Evolutionary conservation across 2,329 filamentous ascomycete genomes (phyloP).

Genomic region (Diplocarpon mali): DNA sequence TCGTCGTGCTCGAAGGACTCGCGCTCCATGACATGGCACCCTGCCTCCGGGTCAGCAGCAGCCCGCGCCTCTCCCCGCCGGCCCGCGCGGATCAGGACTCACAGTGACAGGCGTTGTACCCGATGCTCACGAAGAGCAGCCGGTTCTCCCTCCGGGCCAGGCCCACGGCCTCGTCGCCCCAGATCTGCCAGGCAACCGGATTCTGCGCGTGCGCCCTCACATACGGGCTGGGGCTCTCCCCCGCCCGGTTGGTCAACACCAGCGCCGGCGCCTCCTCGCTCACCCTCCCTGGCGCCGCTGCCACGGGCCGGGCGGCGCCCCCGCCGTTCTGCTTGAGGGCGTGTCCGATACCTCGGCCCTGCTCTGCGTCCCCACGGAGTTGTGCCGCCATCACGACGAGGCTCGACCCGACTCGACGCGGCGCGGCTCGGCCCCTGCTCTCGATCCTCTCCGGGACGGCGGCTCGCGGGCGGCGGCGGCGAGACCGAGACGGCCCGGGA

Average conservation of each 20-base stretch:
- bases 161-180: constrained; percentile 65
- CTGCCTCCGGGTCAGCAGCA: constrained; percentile 31
- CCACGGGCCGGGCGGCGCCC: neutral
- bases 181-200: constrained; percentile 83
- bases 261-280: constrained; percentile 11
- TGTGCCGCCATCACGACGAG: constrained; percentile 21
- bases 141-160: constrained; percentile 74
- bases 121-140: constrained; percentile 86
- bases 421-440: neutral
- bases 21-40: constrained; percentile 82
- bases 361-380: constrained; percentile 14
- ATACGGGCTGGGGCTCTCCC: constrained; percentile 55
- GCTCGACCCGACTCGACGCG: neutral
- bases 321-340: constrained; percentile 15
- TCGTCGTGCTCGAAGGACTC: constrained; percentile 82
- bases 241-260: constrained; percentile 42
- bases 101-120: constrained; percentile 95
- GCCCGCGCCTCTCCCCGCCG: neutral
- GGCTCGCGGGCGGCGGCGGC: too few relatives aligned
- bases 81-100: constrained; percentile 28
- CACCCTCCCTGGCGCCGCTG: neutral
- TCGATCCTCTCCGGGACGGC: too few relatives aligned
- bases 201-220: constrained; percentile 67
- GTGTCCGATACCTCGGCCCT: constrained; percentile 19
- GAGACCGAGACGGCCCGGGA: too few relatives aligned